Base-by-base conservation (phyloP, 2,329 filamentous ascomycete species). In the Verticillium tricorpus region DNA sequence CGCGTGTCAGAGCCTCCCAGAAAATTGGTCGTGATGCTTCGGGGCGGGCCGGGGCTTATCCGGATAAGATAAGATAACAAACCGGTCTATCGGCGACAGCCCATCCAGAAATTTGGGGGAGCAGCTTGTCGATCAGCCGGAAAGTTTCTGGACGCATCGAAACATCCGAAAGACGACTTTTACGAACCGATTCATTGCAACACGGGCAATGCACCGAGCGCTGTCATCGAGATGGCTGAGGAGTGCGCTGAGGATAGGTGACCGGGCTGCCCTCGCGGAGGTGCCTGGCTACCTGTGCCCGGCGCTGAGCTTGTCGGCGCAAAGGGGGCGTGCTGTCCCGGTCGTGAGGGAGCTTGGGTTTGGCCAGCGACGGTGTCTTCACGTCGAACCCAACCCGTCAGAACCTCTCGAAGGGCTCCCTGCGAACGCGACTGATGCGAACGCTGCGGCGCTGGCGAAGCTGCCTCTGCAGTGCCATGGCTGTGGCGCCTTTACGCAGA, bases 401-500 rank as follows among this genome's bases (percentile, higher is more conserved):
- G 57, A 58, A 34, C 12, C n/a, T 3, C 22, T 45, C 25, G 61
- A 4, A 17, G 58, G 17, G 15, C 31, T 50, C 6, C 45, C 45
- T 22, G n/a, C 45, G 45, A 22, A 50, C 22, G 52, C 56, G 45
- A 56, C 55, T 3, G 32, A 63, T 14, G 12, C 19, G 8, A 19
- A 31, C 25, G 25, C 31, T 1, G 25, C 28, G n/a, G 28, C 55
- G 56, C 56, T 31, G 34, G 61, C 66, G 67, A 63, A 61, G 19
- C 74, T 89, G 1, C 87, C 88, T 0, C 68, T 79, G 12, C 84
- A 83, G 65, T 90, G 88, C 67, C 79, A 80, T 14, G 88, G 88
- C 39, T 90, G 88, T 69, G 88, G 88, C 55, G 87, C 87, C 15
- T 79, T 88, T 67, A 79, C 85, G 56, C 88, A 90, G 71, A 85